Conservation (phyloP, 2,329 filamentous ascomycete genomes). For the Dactylonectria macrodidyma region DNA sequence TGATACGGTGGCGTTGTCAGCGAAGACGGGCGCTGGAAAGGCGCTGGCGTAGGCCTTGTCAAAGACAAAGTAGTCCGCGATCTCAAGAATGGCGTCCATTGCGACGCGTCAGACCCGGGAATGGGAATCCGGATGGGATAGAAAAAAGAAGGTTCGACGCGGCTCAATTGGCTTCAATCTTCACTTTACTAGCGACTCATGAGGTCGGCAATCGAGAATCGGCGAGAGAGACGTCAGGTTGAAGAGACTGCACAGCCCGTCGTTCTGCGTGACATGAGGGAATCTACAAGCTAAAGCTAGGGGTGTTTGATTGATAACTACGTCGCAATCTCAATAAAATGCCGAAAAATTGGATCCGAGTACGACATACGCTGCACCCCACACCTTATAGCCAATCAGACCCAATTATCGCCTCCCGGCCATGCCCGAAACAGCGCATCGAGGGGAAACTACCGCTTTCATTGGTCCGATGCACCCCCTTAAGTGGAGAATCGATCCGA, state of each 20-base stretch:
- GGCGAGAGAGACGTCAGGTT: neutral
- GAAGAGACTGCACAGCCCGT: neutral
- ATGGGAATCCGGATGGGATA: neutral
- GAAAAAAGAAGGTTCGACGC: neutral
- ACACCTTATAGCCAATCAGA: neutral
- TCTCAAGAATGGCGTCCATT: slow-evolving; percentile 59
- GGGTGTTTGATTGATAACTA: neutral
- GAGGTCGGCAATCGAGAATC: neutral
- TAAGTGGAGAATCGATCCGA: neutral
- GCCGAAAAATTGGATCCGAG: neutral
- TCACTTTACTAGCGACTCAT: neutral
- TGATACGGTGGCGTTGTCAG: slow-evolving; percentile 27
- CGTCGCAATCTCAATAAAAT: neutral
- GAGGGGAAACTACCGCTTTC: neutral
- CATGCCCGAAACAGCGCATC: neutral
- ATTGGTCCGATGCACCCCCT: neutral
- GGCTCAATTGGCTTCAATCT: neutral
- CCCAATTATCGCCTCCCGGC: neutral
- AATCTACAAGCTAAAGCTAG: neutral
- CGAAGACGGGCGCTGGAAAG: slow-evolving; percentile 47
- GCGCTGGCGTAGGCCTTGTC: slow-evolving; percentile 58
- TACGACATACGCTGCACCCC: neutral
- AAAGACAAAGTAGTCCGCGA: slow-evolving; percentile 58
- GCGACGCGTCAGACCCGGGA: neutral
- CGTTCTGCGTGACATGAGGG: neutral